phyloP scores from a whole-genome alignment of 805 yeast genomes.

The Candida vaughaniae region DNA sequence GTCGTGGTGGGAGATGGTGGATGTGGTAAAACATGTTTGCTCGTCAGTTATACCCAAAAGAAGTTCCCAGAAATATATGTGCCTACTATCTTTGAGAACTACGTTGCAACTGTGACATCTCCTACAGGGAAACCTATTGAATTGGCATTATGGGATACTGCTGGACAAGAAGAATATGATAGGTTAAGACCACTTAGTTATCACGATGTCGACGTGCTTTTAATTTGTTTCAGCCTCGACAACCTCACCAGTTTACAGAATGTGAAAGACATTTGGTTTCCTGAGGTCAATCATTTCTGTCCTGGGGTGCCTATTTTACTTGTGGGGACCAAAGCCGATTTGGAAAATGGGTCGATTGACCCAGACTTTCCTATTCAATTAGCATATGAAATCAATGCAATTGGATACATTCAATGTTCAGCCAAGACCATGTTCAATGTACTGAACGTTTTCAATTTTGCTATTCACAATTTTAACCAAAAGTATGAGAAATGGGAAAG shows the following conservation, averaged over 20 bases:
- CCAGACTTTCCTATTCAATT: slow-evolving; percentile 50
- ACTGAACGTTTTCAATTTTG: slow-evolving; percentile 63
- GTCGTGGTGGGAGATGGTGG: slow-evolving; percentile 91
- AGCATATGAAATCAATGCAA: slow-evolving; percentile 64
- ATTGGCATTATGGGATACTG: slow-evolving; percentile 84
- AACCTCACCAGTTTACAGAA: slow-evolving; percentile 62
- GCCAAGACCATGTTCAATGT: slow-evolving; percentile 71
- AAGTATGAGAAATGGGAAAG: slow-evolving; percentile 39
- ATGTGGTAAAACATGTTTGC: slow-evolving; percentile 83
- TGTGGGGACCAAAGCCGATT: slow-evolving; percentile 82
- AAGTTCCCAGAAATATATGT: slow-evolving; percentile 70
- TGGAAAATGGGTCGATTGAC: slow-evolving; percentile 33
- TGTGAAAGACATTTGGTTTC: slow-evolving; percentile 80
- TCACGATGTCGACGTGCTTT: slow-evolving; percentile 72
- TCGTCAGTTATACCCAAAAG: slow-evolving; percentile 67
- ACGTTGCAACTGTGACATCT: slow-evolving; percentile 60
- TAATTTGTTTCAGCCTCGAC: slow-evolving; percentile 75
- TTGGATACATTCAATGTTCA: slow-evolving; percentile 75
- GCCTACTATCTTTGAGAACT: slow-evolving; percentile 83
- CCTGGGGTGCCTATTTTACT: slow-evolving; percentile 74
- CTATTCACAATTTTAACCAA: slow-evolving; percentile 46
- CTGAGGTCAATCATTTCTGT: slow-evolving; percentile 82
- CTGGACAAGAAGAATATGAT: slow-evolving; percentile 87
- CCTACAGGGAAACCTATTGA: slow-evolving; percentile 78
- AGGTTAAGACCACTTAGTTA: slow-evolving; percentile 76